These are phyloP conservation scores for Fraxinus latifolia DNA, from an alignment of 305 asterid genomes.

Conservation along the genomic window DNA sequence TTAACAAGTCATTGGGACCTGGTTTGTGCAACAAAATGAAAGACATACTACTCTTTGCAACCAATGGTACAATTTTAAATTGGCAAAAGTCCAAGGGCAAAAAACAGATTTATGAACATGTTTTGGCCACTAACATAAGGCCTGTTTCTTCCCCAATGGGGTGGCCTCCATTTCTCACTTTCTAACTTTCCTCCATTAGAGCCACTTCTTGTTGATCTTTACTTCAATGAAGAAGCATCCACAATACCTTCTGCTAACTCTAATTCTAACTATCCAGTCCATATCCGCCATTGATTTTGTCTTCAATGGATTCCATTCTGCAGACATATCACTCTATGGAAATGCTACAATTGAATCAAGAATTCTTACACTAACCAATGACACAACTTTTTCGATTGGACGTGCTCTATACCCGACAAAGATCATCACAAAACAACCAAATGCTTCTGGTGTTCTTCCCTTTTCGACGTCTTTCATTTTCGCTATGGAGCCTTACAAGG, in stretches of 20 bases:
- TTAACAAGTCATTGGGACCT: background rate
- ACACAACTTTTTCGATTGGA: slow-evolving; percentile 47
- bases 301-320: slow-evolving; percentile 53
- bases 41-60: background rate
- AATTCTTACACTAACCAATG: slow-evolving; percentile 51
- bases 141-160: background rate
- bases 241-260: slow-evolving; percentile 6
- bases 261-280: slow-evolving; percentile 20
- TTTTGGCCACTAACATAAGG: background rate
- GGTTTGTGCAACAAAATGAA: background rate
- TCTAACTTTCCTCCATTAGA: background rate
- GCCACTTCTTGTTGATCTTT: slow-evolving; percentile 22
- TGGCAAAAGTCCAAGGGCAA: background rate
- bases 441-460: slow-evolving; percentile 43
- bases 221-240: background rate
- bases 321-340: slow-evolving; percentile 52
- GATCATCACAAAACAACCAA: slow-evolving; percentile 44
- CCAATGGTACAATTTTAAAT: background rate
- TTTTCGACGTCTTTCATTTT: slow-evolving; percentile 68
- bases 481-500: slow-evolving; percentile 64
- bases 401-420: slow-evolving; percentile 50
- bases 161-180: background rate
- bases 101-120: background rate
- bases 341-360: slow-evolving; percentile 55
- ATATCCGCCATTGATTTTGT: slow-evolving; percentile 50